Percentiles rank a stretch among this genome's conserved stretches.
Conservation (phyloP, 129 eudicot species). For the Pulicaria dysenterica region DNA sequence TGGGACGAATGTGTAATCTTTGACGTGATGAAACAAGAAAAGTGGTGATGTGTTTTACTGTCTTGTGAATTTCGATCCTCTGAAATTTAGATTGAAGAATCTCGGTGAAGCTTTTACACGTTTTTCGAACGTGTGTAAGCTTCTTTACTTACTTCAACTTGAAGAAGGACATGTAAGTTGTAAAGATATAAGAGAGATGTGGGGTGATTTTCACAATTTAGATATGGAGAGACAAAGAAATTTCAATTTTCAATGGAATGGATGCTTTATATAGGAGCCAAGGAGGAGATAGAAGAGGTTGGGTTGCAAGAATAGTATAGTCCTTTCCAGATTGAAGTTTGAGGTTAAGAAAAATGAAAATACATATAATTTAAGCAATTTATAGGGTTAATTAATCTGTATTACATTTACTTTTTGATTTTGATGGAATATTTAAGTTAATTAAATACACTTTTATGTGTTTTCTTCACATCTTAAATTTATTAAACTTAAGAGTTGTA, state of each 20-base stretch:
- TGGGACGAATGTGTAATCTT: conserved; percentile 4
- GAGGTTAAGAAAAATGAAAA: too few relatives aligned
- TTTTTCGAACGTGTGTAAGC: conserved; percentile 49
- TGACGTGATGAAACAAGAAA: conserved; percentile 17
- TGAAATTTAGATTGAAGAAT: conserved; percentile 32
- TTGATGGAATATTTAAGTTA: too few relatives aligned
- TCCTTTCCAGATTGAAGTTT: too few relatives aligned
- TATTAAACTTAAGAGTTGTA: neutral
- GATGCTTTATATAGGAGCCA: conserved; percentile 20
- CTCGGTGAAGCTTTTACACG: conserved; percentile 57
- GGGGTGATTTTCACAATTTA: conserved; percentile 17
- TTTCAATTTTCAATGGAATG: conserved; percentile 7
- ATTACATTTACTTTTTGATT: too few relatives aligned
- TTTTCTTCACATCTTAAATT: too few relatives aligned
- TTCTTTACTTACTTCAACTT: conserved; percentile 40
- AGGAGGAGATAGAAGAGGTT: neutral
- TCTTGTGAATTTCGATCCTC: conserved; percentile 26
- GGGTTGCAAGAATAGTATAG: neutral
- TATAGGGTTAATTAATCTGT: too few relatives aligned
- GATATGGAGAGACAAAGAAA: neutral
- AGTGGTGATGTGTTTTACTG: conserved; percentile 28
- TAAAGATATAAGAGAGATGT: neutral
- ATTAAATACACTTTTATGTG: too few relatives aligned
- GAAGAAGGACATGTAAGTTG: conserved; percentile 39
- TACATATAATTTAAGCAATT: too few relatives aligned